A percentile compares a stretch with the other conserved stretches of the same genome.
Evolutionary conservation across 2,329 filamentous ascomycete genomes (phyloP).

Genomic region (Falciphora oryzae): DNA sequence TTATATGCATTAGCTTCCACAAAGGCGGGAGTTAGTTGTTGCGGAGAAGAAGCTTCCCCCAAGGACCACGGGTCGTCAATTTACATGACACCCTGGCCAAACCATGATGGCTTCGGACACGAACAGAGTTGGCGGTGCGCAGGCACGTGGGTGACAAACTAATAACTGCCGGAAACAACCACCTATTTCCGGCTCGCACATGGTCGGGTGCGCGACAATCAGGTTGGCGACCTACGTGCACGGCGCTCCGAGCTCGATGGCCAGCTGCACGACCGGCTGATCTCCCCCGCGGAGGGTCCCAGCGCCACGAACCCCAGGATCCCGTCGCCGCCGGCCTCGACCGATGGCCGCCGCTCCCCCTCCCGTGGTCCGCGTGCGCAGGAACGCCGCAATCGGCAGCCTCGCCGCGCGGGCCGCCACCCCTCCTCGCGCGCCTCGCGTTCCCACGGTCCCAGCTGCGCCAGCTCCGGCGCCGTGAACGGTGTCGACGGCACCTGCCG

Average conservation of each 20-base stretch:
- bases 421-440: constrained; percentile 10
- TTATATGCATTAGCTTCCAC: background rate
- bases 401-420: constrained; percentile 11
- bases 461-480: constrained; percentile 12
- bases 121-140: background rate
- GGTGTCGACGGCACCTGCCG: constrained; percentile 11
- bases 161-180: background rate
- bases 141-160: background rate
- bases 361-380: constrained; percentile 10
- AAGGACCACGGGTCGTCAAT: background rate
- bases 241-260: constrained; percentile 14
- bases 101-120: background rate
- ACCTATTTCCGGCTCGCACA: constrained; percentile 11
- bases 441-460: constrained; percentile 11
- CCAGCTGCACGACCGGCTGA: constrained; percentile 17
- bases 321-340: constrained; percentile 12
- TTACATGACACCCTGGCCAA: background rate
- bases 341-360: background rate
- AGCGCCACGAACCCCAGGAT: constrained; percentile 17
- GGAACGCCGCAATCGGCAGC: constrained; percentile 11
- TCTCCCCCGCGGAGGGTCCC: constrained; percentile 14
- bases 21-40: background rate
- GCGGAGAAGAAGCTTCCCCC: background rate
- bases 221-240: constrained; percentile 15
- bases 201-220: constrained; percentile 16